Conservation (phyloP, 768 basidiomycete genomes). For the Sporobolomyces pararoseus region DNA sequence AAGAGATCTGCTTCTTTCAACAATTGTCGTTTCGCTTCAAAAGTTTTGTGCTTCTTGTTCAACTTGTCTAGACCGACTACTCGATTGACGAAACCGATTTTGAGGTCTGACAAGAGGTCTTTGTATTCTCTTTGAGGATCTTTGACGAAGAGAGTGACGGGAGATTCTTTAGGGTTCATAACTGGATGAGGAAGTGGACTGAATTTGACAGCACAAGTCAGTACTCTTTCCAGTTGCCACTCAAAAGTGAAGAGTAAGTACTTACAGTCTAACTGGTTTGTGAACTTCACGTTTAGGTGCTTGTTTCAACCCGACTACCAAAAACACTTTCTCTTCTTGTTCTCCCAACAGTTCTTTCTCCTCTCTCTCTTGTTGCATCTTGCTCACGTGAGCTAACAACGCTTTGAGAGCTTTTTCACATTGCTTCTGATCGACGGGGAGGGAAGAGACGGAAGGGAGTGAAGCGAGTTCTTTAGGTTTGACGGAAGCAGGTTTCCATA, state of each 20-base stretch:
- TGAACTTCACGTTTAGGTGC: constrained; percentile 63
- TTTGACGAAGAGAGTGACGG: constrained; percentile 88
- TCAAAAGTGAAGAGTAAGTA: constrained; percentile 33
- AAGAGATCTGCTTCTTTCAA: constrained; percentile 87
- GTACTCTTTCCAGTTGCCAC: not conserved
- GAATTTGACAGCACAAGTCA: not conserved
- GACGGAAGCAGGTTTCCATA: constrained; percentile 41
- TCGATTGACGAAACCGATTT: constrained; percentile 82
- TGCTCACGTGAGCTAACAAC: constrained; percentile 65
- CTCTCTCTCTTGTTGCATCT: constrained; percentile 62
- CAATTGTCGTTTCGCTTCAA: constrained; percentile 62
- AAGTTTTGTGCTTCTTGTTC: constrained; percentile 56
- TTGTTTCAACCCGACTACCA: constrained; percentile 79
- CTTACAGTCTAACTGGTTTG: constrained; percentile 81
- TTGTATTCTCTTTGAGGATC: constrained; percentile 96
- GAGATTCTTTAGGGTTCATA: constrained; percentile 72
- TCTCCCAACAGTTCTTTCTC: constrained; percentile 61
- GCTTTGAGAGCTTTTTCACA: constrained; percentile 74
- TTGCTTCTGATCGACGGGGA: constrained; percentile 63
- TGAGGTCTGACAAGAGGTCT: constrained; percentile 71
- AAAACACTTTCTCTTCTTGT: constrained; percentile 79
- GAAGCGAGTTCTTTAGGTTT: constrained; percentile 32
- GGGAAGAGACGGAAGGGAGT: constrained; percentile 26
- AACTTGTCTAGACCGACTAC: constrained; percentile 89
- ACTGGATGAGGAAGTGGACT: constrained; percentile 75